Conservation (phyloP, 352 stramenopile genomes). For the Bremia lactucae region DNA sequence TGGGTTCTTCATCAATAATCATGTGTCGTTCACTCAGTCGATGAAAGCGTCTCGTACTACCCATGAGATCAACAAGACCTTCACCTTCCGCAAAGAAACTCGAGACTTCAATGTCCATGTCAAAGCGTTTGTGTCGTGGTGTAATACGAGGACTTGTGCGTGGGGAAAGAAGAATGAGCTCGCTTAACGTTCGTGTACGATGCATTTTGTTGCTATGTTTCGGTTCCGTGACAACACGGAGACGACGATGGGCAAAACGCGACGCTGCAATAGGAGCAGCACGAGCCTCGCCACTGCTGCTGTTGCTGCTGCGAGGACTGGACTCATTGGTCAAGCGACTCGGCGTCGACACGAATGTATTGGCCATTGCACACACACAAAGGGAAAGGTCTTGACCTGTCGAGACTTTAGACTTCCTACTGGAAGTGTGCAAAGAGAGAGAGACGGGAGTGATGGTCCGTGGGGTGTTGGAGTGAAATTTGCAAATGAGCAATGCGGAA, state of each 20-base stretch:
- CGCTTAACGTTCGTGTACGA: constrained; percentile 59
- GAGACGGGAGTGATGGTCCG: constrained; percentile 8
- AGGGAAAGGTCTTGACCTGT: no score
- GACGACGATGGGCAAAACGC: constrained; percentile 45
- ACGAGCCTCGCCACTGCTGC: constrained; percentile 9
- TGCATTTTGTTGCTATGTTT: constrained; percentile 83
- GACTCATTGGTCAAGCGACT: constrained; percentile 10
- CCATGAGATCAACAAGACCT: constrained; percentile 53
- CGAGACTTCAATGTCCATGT: constrained; percentile 81
- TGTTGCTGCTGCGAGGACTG: constrained; percentile 25
- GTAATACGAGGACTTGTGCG: constrained; percentile 46
- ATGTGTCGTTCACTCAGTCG: constrained; percentile 22
- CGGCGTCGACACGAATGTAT: constrained; percentile 17
- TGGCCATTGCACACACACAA: constrained; percentile 5
- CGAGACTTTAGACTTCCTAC: constrained; percentile 1
- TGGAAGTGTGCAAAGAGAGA: not conserved
- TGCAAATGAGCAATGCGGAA: constrained; percentile 19
- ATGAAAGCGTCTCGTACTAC: constrained; percentile 9
- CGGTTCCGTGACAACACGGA: constrained; percentile 77
- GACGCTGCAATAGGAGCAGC: constrained; percentile 15
- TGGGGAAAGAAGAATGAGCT: constrained; percentile 67
- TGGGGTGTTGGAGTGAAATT: constrained; percentile 20
- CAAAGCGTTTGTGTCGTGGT: constrained; percentile 53
- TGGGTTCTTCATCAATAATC: constrained; percentile 17
- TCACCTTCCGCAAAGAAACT: constrained; percentile 59